Conservation (phyloP, 164 flowering plant species). For the Magnolia changhungtana region DNA sequence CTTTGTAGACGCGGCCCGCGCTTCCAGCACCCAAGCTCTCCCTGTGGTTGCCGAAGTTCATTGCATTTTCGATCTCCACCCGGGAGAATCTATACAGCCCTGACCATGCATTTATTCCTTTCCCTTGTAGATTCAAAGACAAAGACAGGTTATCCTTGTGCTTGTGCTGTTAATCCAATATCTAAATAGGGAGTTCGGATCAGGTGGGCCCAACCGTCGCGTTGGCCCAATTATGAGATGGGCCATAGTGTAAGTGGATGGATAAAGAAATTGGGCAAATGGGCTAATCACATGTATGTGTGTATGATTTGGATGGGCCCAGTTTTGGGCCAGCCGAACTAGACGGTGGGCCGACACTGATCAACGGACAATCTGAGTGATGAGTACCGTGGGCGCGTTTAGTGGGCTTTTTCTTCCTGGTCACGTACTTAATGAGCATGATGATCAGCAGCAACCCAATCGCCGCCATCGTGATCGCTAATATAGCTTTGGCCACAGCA, state of each 20-base stretch:
- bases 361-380: not conserved
- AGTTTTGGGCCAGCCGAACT: too few relatives aligned
- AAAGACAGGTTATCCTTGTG: not conserved
- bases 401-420: conserved; percentile 19
- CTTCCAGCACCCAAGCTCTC: conserved; percentile 58
- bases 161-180: not conserved
- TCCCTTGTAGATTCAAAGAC: conserved; percentile 1
- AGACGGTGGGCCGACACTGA: not conserved
- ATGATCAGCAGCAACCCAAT: conserved; percentile 26
- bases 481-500: conserved; percentile 27
- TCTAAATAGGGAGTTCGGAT: not conserved
- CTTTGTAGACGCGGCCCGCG: conserved; percentile 68
- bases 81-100: conserved; percentile 66
- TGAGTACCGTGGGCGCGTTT: conserved; percentile 15
- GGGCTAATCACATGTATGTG: too few relatives aligned
- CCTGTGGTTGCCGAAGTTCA: conserved; percentile 28
- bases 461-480: conserved; percentile 29
- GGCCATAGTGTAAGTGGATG: too few relatives aligned
- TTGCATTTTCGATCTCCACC: conserved; percentile 62
- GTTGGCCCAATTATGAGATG: too few relatives aligned
- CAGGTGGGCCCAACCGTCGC: too few relatives aligned
- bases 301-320: too few relatives aligned
- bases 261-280: too few relatives aligned
- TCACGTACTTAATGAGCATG: conserved; percentile 42
- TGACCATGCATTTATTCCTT: conserved; percentile 37